Evolutionary conservation across 208 protist species (phyloP), one percentile per base, ranked within the genome.

Genomic region (Leishmania major): DNA sequence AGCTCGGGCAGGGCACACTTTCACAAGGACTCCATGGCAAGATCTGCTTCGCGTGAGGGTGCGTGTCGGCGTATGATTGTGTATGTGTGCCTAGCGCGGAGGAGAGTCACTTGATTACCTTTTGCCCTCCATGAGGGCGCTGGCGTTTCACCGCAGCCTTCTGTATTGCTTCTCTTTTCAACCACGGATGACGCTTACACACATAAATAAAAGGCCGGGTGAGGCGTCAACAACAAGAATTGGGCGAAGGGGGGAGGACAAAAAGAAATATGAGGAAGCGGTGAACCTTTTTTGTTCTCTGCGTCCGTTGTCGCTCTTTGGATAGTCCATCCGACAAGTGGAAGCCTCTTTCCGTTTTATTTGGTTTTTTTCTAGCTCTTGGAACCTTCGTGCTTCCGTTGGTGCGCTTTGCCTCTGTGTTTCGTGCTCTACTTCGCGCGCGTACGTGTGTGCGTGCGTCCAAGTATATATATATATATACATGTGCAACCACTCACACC

Each of bases 31-130:
- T 40, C 31, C 62, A 69, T 15, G n/a, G 25, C 62, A 40, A 31
- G 7, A 69, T 69, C 62, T 11, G 28, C 59, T 28, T 64, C 15
- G 59, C 59, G 59, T 64, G 59, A 31, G n/a, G 59, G 59, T 25
- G 31, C 62, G 62, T 69, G 62, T 11, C 19, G 17, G 43, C 53
- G 75, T 67, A 66, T 70, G 75, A 59, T 66, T 40, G 75, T 55
- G 25, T 62, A 53, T 77, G 73, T 77, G 73, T 25, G n/a, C 35
- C 49, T 28, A 77, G 28, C 37, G 59, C 4, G 35, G 17, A 31
- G 49, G 25, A 45, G 28, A 40, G n/a, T 25, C n/a, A 62, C 31
- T 77, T 45, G n/a, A 62, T 17, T 7, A 73, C 22, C 3, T 51
- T 22, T 73, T 67, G 3, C 13, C 57, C 40, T 69, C 31, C 62